A percentile compares a stretch with the other conserved stretches of the same genome.
Conservation (phyloP, 2,329 filamentous ascomycete genomes). For the Tolypocladium guangdongense region DNA sequence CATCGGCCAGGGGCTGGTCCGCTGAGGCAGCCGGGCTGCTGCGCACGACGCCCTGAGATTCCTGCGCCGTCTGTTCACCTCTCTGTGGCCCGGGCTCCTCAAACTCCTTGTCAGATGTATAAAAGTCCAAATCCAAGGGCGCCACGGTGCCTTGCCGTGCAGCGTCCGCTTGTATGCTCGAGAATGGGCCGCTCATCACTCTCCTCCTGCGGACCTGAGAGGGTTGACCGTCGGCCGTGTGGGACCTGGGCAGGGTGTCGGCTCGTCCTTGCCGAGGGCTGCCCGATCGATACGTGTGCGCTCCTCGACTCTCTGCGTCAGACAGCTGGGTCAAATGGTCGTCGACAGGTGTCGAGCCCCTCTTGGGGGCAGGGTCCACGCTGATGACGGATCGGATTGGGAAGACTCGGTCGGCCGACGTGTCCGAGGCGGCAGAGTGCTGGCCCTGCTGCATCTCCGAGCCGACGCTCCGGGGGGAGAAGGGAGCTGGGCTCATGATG, state of each 20-base stretch:
- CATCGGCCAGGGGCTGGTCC: slow-evolving; percentile 16
- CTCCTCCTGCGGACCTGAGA: slow-evolving; percentile 19
- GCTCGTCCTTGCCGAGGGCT: slow-evolving; percentile 17
- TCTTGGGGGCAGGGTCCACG: slow-evolving; percentile 43
- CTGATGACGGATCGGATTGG: slow-evolving; percentile 74
- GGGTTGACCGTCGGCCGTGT: slow-evolving; percentile 11
- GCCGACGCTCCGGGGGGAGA: slow-evolving; percentile 30
- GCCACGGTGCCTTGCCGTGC: slow-evolving; percentile 23
- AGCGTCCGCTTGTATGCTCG: slow-evolving; percentile 34
- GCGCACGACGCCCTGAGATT: background rate
- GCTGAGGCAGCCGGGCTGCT: slow-evolving; percentile 10
- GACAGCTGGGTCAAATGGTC: slow-evolving; percentile 26
- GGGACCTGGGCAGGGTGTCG: slow-evolving; percentile 15
- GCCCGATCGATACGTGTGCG: slow-evolving; percentile 17
- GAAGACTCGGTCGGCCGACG: slow-evolving; percentile 53
- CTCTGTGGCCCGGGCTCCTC: slow-evolving; percentile 15
- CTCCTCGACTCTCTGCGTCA: slow-evolving; percentile 19
- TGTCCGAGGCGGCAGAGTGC: slow-evolving; percentile 22
- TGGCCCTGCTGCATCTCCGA: slow-evolving; percentile 29
- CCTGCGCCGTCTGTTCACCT: background rate
- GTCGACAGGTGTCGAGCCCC: slow-evolving; percentile 23
- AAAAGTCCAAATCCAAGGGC: slow-evolving; percentile 23
- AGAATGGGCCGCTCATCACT: slow-evolving; percentile 26
- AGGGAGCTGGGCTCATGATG: slow-evolving; percentile 9
- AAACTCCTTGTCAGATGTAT: slow-evolving; percentile 19